These are phyloP conservation scores for Ogataea saltuana DNA, from an alignment of 805 yeast genomes.

Conservation along the genomic window DNA sequence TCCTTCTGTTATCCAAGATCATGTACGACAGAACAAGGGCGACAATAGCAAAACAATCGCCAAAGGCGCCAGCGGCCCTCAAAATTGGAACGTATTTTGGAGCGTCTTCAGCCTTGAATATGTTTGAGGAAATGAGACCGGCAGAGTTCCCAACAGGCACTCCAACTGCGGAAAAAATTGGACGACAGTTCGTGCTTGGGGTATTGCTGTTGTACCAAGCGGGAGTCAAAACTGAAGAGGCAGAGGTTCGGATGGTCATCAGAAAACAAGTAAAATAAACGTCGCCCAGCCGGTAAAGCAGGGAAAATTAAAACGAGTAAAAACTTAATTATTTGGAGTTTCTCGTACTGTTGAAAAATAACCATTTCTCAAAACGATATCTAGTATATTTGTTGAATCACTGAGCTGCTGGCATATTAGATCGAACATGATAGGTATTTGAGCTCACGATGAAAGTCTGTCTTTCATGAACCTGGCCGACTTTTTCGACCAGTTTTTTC, in stretches of 20 bases:
- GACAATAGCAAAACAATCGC: conserved; percentile 42
- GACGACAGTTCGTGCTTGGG: conserved; percentile 46
- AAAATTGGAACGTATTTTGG: conserved; percentile 53
- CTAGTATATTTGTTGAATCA: no score
- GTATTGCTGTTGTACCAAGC: conserved; percentile 52
- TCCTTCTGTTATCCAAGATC: conserved; percentile 30
- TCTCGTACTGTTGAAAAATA: no score
- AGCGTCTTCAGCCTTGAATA: conserved; percentile 51
- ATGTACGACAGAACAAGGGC: conserved; percentile 35
- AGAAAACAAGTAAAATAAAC: conserved; percentile 20
- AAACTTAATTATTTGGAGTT: no score
- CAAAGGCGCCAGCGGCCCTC: conserved; percentile 45
- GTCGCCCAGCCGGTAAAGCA: conserved; percentile 30
- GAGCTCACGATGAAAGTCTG: no score
- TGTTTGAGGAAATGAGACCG: conserved; percentile 54
- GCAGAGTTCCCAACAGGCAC: conserved; percentile 58
- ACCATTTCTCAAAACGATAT: no score
- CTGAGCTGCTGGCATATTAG: no score
- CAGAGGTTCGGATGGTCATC: conserved; percentile 49
- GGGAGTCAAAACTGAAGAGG: conserved; percentile 48
- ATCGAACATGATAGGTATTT: no score
- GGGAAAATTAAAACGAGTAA: no score
- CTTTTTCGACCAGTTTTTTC: no score
- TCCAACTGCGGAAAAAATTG: conserved; percentile 47
- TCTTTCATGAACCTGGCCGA: no score